These are phyloP conservation scores for Aegilops sharonensis DNA, from an alignment of 176 grass and related monocot genomes.

Conservation along the genomic window DNA sequence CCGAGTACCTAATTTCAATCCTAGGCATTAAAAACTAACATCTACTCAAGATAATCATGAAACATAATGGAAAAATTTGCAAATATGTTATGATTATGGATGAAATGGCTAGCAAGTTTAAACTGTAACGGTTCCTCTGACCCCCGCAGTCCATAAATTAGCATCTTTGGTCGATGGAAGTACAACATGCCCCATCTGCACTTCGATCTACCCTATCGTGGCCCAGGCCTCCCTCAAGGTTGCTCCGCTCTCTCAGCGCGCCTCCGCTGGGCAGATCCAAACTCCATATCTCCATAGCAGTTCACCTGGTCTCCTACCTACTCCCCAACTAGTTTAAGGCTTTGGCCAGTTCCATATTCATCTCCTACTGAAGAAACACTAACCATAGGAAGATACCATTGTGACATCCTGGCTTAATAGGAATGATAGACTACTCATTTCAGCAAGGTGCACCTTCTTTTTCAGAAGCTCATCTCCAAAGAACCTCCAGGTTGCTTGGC, in stretches of 20 bases:
- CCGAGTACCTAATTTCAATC: neutral
- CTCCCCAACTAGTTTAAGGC: neutral
- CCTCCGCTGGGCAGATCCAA: neutral
- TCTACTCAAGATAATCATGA: neutral
- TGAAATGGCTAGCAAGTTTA: neutral
- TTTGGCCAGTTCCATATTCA: neutral
- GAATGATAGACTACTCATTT: too few species aligned
- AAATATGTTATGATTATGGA: neutral
- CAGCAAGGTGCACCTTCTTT: too few species aligned
- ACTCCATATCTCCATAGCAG: neutral
- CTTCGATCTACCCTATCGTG: neutral
- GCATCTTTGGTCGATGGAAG: neutral
- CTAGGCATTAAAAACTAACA: neutral
- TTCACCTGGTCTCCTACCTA: neutral
- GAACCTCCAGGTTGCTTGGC: too few species aligned
- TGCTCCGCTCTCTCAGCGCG: neutral
- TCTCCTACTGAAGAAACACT: slow-evolving; percentile 22
- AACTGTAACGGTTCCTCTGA: neutral
- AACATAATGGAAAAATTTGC: neutral
- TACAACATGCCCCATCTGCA: too few species aligned
- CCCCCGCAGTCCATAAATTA: neutral
- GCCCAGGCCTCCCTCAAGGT: neutral
- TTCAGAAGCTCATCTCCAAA: too few species aligned
- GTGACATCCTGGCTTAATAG: too few species aligned
- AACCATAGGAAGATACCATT: neutral